These are phyloP conservation scores for Penicillium sp. DNA, from an alignment of 2,329 filamentous ascomycete genomes.

Conservation along the genomic window DNA sequence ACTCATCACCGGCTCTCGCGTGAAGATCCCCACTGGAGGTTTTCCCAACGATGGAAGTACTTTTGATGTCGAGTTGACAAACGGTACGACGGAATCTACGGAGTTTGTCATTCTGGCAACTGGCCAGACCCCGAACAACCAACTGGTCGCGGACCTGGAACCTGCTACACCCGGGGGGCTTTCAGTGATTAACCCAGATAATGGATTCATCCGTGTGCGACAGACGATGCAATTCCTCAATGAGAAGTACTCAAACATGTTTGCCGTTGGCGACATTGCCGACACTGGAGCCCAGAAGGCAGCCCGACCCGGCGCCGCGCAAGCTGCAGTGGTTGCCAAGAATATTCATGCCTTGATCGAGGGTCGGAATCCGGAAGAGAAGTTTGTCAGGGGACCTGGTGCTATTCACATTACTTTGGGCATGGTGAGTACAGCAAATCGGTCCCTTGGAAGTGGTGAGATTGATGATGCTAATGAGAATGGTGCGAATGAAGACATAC, in stretches of 20 bases:
- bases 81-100: conserved; percentile 36
- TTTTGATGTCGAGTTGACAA: conserved; percentile 34
- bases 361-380: conserved; percentile 27
- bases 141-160: conserved; percentile 38
- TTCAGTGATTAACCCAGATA: conserved; percentile 36
- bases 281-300: conserved; percentile 41
- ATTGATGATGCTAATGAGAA: conserved; percentile 4
- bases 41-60: conserved; percentile 30
- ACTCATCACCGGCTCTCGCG: conserved; percentile 35
- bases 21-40: conserved; percentile 29
- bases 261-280: conserved; percentile 41
- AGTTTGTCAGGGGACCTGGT: conserved; percentile 31
- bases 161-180: conserved; percentile 18
- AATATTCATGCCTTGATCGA: conserved; percentile 39
- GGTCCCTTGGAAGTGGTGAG: neutral
- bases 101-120: conserved; percentile 51
- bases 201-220: conserved; percentile 37
- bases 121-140: conserved; percentile 52
- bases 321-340: conserved; percentile 36
- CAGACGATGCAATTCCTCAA: conserved; percentile 39
- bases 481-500: conserved; percentile 29
- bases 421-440: conserved; percentile 27
- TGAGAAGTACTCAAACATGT: conserved; percentile 33
- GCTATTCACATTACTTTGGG: conserved; percentile 40
- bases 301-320: conserved; percentile 34